phyloP scores from a whole-genome alignment of 345 rosid genomes.

The Psidium guajava region DNA sequence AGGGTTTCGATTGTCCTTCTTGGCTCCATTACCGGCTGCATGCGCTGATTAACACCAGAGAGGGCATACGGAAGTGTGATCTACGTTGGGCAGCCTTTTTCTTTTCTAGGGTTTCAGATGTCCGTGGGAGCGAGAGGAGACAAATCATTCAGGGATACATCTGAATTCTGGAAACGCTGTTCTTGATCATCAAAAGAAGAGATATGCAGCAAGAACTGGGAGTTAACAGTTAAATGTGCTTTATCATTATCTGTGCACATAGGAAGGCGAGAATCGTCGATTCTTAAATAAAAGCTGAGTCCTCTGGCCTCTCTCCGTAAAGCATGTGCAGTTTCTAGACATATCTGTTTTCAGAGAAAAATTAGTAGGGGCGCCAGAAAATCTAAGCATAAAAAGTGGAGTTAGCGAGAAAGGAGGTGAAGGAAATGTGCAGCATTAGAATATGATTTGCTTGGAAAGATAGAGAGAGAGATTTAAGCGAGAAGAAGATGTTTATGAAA shows the following conservation, averaged over 20 bases:
- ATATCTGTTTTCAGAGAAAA: background rate
- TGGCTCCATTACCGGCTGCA: background rate
- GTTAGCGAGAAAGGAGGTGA: background rate
- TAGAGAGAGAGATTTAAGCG: background rate
- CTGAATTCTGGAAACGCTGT: background rate
- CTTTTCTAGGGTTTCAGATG: background rate
- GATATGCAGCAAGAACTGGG: background rate
- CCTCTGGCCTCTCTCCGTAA: background rate
- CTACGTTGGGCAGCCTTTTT: background rate
- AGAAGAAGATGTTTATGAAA: background rate
- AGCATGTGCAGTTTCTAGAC: background rate
- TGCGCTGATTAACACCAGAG: background rate
- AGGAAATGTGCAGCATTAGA: background rate
- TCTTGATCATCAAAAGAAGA: background rate
- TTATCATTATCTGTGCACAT: background rate
- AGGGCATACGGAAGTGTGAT: background rate
- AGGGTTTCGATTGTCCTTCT: background rate
- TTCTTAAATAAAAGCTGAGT: background rate
- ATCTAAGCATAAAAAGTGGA: background rate
- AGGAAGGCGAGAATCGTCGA: background rate
- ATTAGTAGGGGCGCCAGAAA: background rate
- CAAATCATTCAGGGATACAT: background rate
- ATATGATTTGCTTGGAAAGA: background rate
- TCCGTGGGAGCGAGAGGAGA: background rate
- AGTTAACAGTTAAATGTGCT: background rate